phyloP scores from a whole-genome alignment of 2,329 filamentous ascomycete genomes.

The Botrytis porri region DNA sequence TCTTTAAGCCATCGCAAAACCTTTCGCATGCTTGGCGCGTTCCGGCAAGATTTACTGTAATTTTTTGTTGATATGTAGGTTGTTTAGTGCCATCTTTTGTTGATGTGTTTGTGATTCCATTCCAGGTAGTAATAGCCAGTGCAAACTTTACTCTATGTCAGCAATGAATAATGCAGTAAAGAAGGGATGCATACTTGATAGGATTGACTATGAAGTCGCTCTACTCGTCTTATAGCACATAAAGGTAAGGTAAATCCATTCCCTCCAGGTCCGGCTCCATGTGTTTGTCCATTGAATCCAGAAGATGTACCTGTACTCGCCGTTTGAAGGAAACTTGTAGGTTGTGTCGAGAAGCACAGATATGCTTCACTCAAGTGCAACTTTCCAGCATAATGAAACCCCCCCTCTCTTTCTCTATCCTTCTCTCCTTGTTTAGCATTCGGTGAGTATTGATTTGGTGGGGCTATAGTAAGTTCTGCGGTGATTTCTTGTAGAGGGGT shows the following conservation, averaged over 20 bases:
- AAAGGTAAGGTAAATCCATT: slow-evolving; percentile 96
- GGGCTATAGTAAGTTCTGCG: slow-evolving; percentile 86
- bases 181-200: slow-evolving; percentile 55
- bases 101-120: slow-evolving; percentile 58
- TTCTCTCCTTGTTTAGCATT: slow-evolving; percentile 69
- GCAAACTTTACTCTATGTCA: slow-evolving; percentile 61
- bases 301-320: slow-evolving; percentile 78
- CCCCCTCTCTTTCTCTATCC: slow-evolving; percentile 61
- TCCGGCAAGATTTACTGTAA: slow-evolving; percentile 87
- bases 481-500: slow-evolving; percentile 94
- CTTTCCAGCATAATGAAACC: slow-evolving; percentile 88
- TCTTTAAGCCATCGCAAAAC: slow-evolving; percentile 95
- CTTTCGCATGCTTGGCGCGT: slow-evolving; percentile 86
- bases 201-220: slow-evolving; percentile 87
- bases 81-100: slow-evolving; percentile 45
- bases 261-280: slow-evolving; percentile 86
- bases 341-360: slow-evolving; percentile 93
- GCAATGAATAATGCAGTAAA: slow-evolving; percentile 17
- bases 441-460: slow-evolving; percentile 44
- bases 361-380: slow-evolving; percentile 92
- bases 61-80: slow-evolving; percentile 66
- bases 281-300: slow-evolving; percentile 86
- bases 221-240: slow-evolving; percentile 86
- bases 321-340: slow-evolving; percentile 78
- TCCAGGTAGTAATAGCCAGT: slow-evolving; percentile 93